Evolutionary conservation across 768 basidiomycete species (phyloP).

Genomic region (Gymnopilus dilepis): DNA sequence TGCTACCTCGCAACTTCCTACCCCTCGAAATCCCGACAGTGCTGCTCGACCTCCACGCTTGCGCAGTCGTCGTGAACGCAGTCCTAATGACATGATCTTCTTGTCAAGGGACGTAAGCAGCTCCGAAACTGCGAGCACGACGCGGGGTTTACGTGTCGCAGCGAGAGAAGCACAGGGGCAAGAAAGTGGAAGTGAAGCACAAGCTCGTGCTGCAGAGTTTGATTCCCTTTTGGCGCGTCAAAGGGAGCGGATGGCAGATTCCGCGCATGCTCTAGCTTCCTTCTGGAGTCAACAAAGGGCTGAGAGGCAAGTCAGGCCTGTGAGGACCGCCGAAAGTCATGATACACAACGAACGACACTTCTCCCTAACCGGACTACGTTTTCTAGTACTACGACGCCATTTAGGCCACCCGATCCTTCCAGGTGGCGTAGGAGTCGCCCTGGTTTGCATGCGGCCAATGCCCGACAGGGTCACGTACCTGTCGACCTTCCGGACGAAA

Average conservation of each 20-base stretch:
- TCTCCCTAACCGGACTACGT: neutral
- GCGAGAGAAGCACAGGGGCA: slow-evolving; percentile 25
- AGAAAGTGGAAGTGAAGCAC: neutral
- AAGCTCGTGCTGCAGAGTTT: slow-evolving; percentile 11
- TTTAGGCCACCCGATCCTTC: slow-evolving; percentile 24
- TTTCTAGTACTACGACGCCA: slow-evolving; percentile 9
- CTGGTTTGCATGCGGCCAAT: slow-evolving; percentile 6
- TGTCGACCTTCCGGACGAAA: neutral
- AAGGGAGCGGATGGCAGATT: neutral
- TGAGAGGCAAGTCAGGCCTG: slow-evolving; percentile 9
- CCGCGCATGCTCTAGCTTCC: neutral
- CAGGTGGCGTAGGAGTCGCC: slow-evolving; percentile 30
- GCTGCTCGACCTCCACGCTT: slow-evolving; percentile 21
- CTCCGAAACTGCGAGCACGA: slow-evolving; percentile 25
- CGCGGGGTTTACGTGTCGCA: slow-evolving; percentile 30
- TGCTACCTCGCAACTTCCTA: slow-evolving; percentile 6
- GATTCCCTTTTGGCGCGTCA: slow-evolving; percentile 13
- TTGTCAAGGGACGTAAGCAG: slow-evolving; percentile 6
- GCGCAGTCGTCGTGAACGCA: slow-evolving; percentile 15
- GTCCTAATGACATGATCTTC: slow-evolving; percentile 9
- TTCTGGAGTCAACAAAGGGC: neutral
- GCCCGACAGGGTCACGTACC: neutral
- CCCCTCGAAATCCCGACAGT: neutral
- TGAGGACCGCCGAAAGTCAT: neutral
- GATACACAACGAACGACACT: slow-evolving; percentile 7